phyloP scores from a whole-genome alignment of 2,329 filamentous ascomycete genomes.

The Tolypocladium ophioglossoides region DNA sequence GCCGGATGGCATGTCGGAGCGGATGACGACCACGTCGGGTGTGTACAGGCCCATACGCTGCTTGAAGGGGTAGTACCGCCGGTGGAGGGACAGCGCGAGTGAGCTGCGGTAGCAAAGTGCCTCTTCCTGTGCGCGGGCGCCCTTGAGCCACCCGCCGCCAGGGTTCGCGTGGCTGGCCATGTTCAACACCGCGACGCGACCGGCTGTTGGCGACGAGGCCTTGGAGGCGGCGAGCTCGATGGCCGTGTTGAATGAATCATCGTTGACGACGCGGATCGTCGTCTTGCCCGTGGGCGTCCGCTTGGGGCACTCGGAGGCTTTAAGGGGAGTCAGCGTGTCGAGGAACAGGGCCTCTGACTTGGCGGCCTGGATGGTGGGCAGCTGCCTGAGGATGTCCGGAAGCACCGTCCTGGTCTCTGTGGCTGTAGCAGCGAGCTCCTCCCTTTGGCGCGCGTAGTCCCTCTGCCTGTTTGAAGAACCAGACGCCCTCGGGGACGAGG shows the following conservation, averaged over 20 bases:
- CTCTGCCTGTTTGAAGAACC: not conserved
- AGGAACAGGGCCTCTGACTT: constrained; percentile 26
- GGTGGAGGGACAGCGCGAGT: constrained; percentile 35
- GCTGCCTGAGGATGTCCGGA: constrained; percentile 32
- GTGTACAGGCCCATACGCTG: constrained; percentile 45
- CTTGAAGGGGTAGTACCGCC: constrained; percentile 41
- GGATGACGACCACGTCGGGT: constrained; percentile 48
- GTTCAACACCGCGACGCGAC: constrained; percentile 50
- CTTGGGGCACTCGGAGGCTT: constrained; percentile 29
- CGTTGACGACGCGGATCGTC: constrained; percentile 39
- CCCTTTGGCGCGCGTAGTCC: constrained; percentile 10
- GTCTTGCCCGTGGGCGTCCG: constrained; percentile 18
- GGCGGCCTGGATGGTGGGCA: constrained; percentile 28
- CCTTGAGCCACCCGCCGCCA: constrained; percentile 55
- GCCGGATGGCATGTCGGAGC: constrained; percentile 33
- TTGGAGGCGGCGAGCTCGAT: constrained; percentile 24
- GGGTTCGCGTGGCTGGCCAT: constrained; percentile 47
- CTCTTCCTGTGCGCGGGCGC: constrained; percentile 58
- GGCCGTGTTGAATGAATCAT: constrained; percentile 48
- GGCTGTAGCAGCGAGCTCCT: constrained; percentile 29
- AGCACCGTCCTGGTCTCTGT: constrained; percentile 36
- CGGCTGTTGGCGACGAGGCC: constrained; percentile 9
- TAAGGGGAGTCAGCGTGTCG: constrained; percentile 26
- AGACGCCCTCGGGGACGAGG: not conserved
- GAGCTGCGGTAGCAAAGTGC: constrained; percentile 54